These are phyloP conservation scores for Xerocomus amazonicus DNA, from an alignment of 1,284 basidiomycete genomes.

Conservation along the genomic window DNA sequence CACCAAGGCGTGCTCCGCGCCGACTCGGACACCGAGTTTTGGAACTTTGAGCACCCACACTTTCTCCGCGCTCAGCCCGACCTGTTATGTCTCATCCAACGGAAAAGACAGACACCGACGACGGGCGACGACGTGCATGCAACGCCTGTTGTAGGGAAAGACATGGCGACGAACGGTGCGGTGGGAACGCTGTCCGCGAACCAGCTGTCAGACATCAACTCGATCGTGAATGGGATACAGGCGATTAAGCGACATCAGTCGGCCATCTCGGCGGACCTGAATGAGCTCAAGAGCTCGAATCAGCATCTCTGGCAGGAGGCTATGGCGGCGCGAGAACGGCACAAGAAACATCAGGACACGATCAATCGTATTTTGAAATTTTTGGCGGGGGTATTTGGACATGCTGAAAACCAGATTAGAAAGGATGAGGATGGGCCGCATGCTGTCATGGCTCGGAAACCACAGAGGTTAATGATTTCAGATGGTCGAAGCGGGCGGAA, in stretches of 20 bases:
- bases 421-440: slow-evolving; percentile 45
- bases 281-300: slow-evolving; percentile 85
- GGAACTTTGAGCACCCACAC: slow-evolving; percentile 91
- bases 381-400: slow-evolving; percentile 89
- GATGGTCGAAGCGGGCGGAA: slow-evolving; percentile 41
- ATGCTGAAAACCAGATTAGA: slow-evolving; percentile 39
- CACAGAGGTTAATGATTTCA: slow-evolving; percentile 65
- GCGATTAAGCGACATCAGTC: slow-evolving; percentile 92
- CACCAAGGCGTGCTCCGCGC: slow-evolving; percentile 90
- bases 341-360: slow-evolving; percentile 94
- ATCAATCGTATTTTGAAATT: slow-evolving; percentile 95
- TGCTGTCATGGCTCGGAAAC: slow-evolving; percentile 49
- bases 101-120: slow-evolving; percentile 57
- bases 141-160: slow-evolving; percentile 12
- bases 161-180: slow-evolving; percentile 15
- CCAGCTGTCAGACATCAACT: slow-evolving; percentile 68
- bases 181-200: slow-evolving; percentile 34
- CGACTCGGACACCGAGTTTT: slow-evolving; percentile 82
- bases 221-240: slow-evolving; percentile 79
- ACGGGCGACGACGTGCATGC: slow-evolving; percentile 28
- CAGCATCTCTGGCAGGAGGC: slow-evolving; percentile 93
- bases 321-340: slow-evolving; percentile 70
- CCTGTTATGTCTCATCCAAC: slow-evolving; percentile 83
- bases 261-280: slow-evolving; percentile 83
- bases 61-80: slow-evolving; percentile 91